Evolutionary conservation across 2,329 filamentous ascomycete genomes (phyloP).

Genomic region (Ophiostoma sp.): DNA sequence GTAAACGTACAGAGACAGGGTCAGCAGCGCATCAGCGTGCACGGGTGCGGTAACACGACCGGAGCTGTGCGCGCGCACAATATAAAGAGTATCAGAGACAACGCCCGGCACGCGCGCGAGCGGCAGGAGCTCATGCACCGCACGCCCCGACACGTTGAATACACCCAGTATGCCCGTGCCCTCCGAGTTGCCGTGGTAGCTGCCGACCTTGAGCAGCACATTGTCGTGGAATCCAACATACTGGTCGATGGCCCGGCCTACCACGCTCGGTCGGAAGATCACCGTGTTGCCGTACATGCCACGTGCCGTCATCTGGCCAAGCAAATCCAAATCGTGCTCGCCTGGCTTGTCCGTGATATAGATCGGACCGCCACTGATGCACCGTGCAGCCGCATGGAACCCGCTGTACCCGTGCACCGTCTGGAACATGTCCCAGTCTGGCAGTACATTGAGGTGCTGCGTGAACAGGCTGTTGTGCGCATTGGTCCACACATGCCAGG

Average conservation of each 20-base stretch:
- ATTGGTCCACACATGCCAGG: conserved; percentile 95
- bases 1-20: conserved; percentile 55
- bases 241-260: conserved; percentile 65
- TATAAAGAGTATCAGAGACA: conserved; percentile 49
- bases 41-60: conserved; percentile 55
- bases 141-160: conserved; percentile 69
- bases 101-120: conserved; percentile 70
- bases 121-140: conserved; percentile 61
- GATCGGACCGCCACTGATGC: conserved; percentile 83
- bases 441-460: conserved; percentile 77
- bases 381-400: conserved; percentile 86
- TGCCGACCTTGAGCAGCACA: conserved; percentile 68
- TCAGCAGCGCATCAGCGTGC: conserved; percentile 45
- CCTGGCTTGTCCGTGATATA: conserved; percentile 91
- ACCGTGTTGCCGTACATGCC: conserved; percentile 69
- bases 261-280: conserved; percentile 69
- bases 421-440: conserved; percentile 74
- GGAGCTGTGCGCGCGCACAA: conserved; percentile 66
- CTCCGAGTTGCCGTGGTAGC: conserved; percentile 59
- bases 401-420: conserved; percentile 62
- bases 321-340: conserved; percentile 67
- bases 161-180: conserved; percentile 74
- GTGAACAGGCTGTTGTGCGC: conserved; percentile 82
- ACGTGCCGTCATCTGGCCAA: conserved; percentile 72
- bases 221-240: conserved; percentile 73